phyloP scores from a whole-genome alignment of 2,329 filamentous ascomycete species.

The Colletotrichum camelliae region DNA sequence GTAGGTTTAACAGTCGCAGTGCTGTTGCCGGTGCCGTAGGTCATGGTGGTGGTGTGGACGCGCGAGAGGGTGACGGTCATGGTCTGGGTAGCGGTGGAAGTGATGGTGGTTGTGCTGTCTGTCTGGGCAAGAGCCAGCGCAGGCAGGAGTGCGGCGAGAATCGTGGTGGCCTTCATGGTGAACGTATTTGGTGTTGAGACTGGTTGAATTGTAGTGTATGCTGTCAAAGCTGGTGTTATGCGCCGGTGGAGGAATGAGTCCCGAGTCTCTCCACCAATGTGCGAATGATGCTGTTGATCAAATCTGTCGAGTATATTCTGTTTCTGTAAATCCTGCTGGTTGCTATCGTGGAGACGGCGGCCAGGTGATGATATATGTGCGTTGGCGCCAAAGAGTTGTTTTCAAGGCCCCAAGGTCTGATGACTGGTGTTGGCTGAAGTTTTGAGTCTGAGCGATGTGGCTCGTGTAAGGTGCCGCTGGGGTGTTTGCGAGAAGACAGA shows the following conservation, averaged over 20 bases:
- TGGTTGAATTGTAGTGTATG: constrained; percentile 6
- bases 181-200: constrained; percentile 18
- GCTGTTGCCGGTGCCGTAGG: constrained; percentile 42
- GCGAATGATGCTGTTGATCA: constrained; percentile 9
- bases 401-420: neutral
- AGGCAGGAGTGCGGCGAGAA: constrained; percentile 57
- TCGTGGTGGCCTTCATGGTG: constrained; percentile 44
- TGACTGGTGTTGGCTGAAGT: neutral
- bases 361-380: constrained; percentile 6
- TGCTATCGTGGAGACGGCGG: neutral
- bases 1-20: constrained; percentile 36
- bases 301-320: neutral
- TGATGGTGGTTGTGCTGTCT: constrained; percentile 43
- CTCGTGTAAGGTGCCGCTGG: neutral
- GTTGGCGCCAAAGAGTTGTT: neutral
- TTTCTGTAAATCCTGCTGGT: neutral
- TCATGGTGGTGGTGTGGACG: constrained; percentile 46
- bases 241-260: constrained; percentile 12
- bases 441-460: neutral
- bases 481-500: constrained; percentile 26
- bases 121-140: constrained; percentile 56
- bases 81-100: constrained; percentile 55
- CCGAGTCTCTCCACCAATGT: constrained; percentile 9
- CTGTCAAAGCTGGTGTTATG: constrained; percentile 26
- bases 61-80: constrained; percentile 39